Evolutionary conservation across 1,284 basidiomycete species (phyloP).

Genomic region (Trichosporon faecale): DNA sequence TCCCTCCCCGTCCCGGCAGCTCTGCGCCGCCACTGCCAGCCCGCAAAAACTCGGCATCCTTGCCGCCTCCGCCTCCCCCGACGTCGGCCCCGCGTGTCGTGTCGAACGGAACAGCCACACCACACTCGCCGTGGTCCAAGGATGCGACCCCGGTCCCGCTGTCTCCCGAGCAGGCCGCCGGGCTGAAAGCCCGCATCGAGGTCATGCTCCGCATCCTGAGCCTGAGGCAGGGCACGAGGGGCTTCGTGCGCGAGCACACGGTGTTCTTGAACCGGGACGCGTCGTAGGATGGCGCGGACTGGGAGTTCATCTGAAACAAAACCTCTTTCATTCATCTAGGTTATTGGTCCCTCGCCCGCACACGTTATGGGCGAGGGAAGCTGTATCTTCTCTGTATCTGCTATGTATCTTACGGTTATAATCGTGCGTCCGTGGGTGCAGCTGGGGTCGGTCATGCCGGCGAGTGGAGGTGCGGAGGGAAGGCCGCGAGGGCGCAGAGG

Average conservation of each 20-base stretch:
- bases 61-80: neutral
- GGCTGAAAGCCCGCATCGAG: neutral
- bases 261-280: conserved; percentile 7
- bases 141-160: neutral
- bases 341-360: neutral
- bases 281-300: neutral
- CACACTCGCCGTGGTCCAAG: neutral
- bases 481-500: too few relatives aligned
- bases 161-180: neutral
- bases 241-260: neutral
- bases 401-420: neutral
- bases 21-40: neutral
- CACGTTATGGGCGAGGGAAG: neutral
- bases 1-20: neutral
- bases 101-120: neutral
- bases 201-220: neutral
- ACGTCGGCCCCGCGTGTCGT: neutral
- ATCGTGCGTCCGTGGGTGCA: neutral
- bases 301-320: neutral
- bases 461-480: too few relatives aligned
- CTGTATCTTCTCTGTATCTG: neutral
- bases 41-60: neutral
- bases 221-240: neutral
- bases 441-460: too few relatives aligned
- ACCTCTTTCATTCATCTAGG: neutral